phyloP scores from a whole-genome alignment of 202 grass and related monocot genomes.

The Tripidium arundinaceum region DNA sequence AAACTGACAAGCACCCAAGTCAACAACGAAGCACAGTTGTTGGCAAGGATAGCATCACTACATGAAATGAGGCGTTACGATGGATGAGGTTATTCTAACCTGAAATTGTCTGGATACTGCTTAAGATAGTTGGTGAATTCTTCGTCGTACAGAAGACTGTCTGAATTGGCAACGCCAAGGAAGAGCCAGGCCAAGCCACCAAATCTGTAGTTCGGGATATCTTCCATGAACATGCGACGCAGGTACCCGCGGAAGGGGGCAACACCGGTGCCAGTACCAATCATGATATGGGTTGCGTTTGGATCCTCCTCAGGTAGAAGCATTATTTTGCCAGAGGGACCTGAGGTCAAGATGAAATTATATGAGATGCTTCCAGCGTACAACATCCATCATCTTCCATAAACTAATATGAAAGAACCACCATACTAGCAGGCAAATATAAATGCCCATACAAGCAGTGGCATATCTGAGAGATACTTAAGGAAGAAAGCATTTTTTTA shows the following conservation, averaged over 20 bases:
- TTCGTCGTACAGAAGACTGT: slow-evolving; percentile 89
- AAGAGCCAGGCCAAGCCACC: slow-evolving; percentile 90
- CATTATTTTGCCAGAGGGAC: slow-evolving; percentile 94
- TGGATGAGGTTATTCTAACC: slow-evolving; percentile 36
- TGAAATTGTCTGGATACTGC: slow-evolving; percentile 72
- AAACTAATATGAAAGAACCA: background rate
- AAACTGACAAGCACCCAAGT: background rate
- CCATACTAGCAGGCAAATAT: slow-evolving; percentile 1
- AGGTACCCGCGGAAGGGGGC: slow-evolving; percentile 90
- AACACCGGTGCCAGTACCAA: slow-evolving; percentile 86
- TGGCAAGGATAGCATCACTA: background rate
- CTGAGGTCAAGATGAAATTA: slow-evolving; percentile 42
- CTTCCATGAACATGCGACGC: slow-evolving; percentile 96
- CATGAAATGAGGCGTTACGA: background rate
- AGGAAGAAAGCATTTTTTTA: background rate
- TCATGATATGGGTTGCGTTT: slow-evolving; percentile 95
- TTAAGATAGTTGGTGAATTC: slow-evolving; percentile 78
- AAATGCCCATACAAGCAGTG: background rate
- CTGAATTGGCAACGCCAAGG: slow-evolving; percentile 75
- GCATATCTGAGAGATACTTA: slow-evolving; percentile 4
- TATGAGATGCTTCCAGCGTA: slow-evolving; percentile 5
- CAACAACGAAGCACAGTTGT: background rate
- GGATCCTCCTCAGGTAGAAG: slow-evolving; percentile 83
- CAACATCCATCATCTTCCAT: background rate
- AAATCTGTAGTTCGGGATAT: slow-evolving; percentile 67